phyloP scores from a whole-genome alignment of 345 rosid genomes.

The Brassica juncea region DNA sequence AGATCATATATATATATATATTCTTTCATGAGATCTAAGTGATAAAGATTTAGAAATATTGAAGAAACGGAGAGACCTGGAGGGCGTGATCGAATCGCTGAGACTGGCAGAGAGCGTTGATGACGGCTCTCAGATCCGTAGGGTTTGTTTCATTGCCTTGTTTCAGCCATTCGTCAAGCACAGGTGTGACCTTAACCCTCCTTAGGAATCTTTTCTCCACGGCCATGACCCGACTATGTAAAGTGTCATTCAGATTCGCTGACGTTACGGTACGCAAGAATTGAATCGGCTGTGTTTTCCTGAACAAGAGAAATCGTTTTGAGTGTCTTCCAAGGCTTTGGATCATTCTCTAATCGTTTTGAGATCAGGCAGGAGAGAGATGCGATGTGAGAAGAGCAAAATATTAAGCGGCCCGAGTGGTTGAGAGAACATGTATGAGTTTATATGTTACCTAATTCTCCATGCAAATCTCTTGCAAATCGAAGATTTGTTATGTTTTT shows the following conservation, averaged over 20 bases:
- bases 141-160: conserved; percentile 5
- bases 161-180: conserved; percentile 17
- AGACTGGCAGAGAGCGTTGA: neutral
- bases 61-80: conserved; percentile 5
- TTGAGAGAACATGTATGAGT: too few relatives aligned
- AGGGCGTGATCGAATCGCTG: conserved; percentile 17
- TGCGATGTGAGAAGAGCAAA: too few relatives aligned
- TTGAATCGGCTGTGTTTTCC: neutral
- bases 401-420: too few relatives aligned
- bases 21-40: too few relatives aligned
- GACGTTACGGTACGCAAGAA: neutral
- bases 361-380: too few relatives aligned
- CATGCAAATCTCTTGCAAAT: too few relatives aligned
- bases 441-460: too few relatives aligned
- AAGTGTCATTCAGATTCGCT: conserved; percentile 1
- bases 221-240: neutral
- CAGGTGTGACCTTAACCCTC: conserved; percentile 3
- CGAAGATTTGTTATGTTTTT: too few relatives aligned
- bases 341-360: neutral
- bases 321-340: conserved; percentile 10
- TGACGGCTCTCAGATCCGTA: conserved; percentile 9
- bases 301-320: neutral
- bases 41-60: too few relatives aligned
- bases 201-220: neutral
- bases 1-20: too few relatives aligned